These are phyloP conservation scores for Margaritispora aquatica DNA, from an alignment of 495 filamentous ascomycete genomes.

Conservation along the genomic window DNA sequence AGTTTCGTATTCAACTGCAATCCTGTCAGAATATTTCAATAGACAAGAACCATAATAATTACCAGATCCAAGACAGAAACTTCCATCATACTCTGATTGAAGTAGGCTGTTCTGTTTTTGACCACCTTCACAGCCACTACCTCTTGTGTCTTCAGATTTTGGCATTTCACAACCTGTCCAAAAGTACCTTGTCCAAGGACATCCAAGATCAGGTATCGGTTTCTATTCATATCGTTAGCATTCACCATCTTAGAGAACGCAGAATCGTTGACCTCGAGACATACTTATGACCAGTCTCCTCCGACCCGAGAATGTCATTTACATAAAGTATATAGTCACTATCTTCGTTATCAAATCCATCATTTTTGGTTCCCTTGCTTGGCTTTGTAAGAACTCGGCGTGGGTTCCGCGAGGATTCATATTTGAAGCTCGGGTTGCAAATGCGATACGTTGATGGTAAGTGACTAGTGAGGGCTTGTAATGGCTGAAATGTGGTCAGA, in stretches of 20 bases:
- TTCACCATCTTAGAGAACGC: conserved; percentile 18
- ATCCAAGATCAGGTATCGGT: conserved; percentile 96
- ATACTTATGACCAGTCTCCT: conserved; percentile 95
- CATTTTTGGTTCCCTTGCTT: conserved; percentile 97
- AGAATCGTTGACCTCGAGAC: conserved; percentile 27
- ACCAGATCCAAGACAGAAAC: conserved; percentile 97
- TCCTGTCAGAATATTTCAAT: conserved; percentile 1
- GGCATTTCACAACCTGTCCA: conserved; percentile 99
- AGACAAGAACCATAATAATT: too few species aligned
- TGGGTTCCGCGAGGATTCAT: conserved; percentile 97
- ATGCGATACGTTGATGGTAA: conserved; percentile 95
- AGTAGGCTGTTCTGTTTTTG: conserved; percentile 98
- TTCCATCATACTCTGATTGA: conserved; percentile 99
- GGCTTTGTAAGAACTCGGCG: conserved; percentile 97
- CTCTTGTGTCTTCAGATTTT: conserved; percentile 96
- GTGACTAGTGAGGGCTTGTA: conserved; percentile 92
- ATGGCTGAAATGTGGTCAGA: conserved; percentile 51
- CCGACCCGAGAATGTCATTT: conserved; percentile 96
- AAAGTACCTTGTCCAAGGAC: conserved; percentile 98
- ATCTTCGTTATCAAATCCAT: conserved; percentile 98
- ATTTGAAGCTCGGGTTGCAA: conserved; percentile 97
- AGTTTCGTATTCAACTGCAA: conserved; percentile 89
- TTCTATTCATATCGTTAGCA: conserved; percentile 45
- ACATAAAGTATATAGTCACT: conserved; percentile 99
- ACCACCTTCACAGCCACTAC: conserved; percentile 99